Evolutionary conservation across 2,329 filamentous ascomycete species (phyloP).

Genomic region (Onygena corvina): DNA sequence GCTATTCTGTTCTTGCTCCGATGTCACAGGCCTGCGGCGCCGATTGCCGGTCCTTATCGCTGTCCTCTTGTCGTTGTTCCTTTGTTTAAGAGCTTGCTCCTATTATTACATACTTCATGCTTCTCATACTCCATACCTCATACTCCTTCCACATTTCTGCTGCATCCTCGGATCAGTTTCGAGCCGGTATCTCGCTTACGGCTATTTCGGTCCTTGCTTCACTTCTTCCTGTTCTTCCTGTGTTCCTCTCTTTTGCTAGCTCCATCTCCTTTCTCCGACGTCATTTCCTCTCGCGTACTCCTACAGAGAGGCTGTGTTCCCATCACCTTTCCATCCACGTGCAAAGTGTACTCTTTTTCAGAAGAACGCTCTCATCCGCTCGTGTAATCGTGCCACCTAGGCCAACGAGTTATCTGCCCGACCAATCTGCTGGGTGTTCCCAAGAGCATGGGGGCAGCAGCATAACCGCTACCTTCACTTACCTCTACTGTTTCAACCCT

Average conservation of each 20-base stretch:
- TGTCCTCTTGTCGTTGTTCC: background rate
- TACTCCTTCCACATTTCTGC: background rate
- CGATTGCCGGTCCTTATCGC: background rate
- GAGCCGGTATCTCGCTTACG: conserved; percentile 1
- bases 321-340: background rate
- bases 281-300: conserved; percentile 2
- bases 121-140: background rate
- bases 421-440: conserved; percentile 3
- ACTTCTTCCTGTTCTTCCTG: background rate
- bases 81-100: conserved; percentile 3
- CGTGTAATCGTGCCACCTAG: conserved; percentile 2
- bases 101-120: background rate
- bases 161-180: background rate
- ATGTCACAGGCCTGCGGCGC: background rate
- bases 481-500: background rate
- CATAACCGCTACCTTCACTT: conserved; percentile 3
- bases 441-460: background rate
- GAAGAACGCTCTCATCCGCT: background rate
- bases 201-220: background rate
- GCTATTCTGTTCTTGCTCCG: background rate
- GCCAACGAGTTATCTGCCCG: conserved; percentile 2
- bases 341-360: background rate
- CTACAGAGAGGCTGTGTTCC: conserved; percentile 7
- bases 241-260: background rate
- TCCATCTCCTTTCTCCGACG: background rate